Base-by-base conservation (phyloP, 257 asterid species). In the Parsonsia alboflavescens region DNA sequence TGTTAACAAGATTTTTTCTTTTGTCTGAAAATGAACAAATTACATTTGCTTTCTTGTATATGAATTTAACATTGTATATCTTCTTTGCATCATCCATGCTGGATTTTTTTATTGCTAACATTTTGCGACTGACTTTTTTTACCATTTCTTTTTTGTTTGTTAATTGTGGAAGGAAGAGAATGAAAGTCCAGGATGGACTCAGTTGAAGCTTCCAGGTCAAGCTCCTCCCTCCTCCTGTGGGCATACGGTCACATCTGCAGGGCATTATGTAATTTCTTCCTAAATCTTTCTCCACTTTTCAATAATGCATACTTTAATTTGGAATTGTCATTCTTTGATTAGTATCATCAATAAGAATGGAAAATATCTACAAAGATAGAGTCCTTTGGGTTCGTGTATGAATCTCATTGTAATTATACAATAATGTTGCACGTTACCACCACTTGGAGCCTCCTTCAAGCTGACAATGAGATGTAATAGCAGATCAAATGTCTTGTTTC, bases 171-270 rank as follows among this genome's bases (percentile, higher is more conserved):
- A 87, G 97, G 89, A 87, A 92, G 99, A 92, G 85, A 89, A 89
- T 82, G 99, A 95, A 87, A 81, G 86, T 72, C 98, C 98, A 68
- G 98, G 98, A 70, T 95, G 99, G 99, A 92, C 99, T 77, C 99
- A 95, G 77, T 68, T 95, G 86, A 95, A 90, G 89, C 96, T 95
- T 87, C 99, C 99, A 21, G 99, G 99, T 67, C 99, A 95, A 88
- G 89, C 99, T 82, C 99, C 99, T 77, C 85, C 98, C 54, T 85
- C 99, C 57, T 91, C 94, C 30, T 95, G 99, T 76, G 99, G 99
- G 76, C 98, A 95, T 88, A 92, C 99, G 50, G 85, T 92, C 65
- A 81, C 99, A 78, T 95, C 96, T 82, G 99, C 98, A 84, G 99
- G 99, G 71, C 89, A 87, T 78, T 61, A 86, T 48, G 99, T 95